These are phyloP conservation scores for Amanita rubescens DNA, from an alignment of 768 basidiomycete genomes.

Conservation along the genomic window DNA sequence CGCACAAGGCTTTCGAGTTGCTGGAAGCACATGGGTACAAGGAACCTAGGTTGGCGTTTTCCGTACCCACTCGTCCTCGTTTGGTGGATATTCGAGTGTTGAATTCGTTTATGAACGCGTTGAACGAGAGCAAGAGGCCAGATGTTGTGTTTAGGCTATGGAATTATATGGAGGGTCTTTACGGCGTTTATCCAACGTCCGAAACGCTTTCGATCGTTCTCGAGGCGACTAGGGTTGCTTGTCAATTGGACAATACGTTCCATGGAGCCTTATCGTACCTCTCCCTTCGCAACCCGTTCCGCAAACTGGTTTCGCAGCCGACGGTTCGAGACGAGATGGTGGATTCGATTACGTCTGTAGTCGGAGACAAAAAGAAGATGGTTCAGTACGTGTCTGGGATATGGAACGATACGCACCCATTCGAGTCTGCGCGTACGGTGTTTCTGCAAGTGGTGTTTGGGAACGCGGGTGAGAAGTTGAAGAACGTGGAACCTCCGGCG, in stretches of 20 bases:
- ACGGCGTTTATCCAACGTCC: constrained; percentile 47
- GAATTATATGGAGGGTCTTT: constrained; percentile 57
- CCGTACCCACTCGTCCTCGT: background rate
- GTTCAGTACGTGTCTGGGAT: constrained; percentile 27
- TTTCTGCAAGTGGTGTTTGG: constrained; percentile 54
- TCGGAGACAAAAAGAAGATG: constrained; percentile 19
- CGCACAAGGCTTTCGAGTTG: constrained; percentile 42
- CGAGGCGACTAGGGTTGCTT: constrained; percentile 48
- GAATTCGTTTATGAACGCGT: constrained; percentile 39
- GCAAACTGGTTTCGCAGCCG: constrained; percentile 4
- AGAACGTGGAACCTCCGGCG: constrained; percentile 29
- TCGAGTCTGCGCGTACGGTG: constrained; percentile 40
- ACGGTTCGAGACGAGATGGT: constrained; percentile 19
- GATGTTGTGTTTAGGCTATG: constrained; percentile 61
- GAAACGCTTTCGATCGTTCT: constrained; percentile 54
- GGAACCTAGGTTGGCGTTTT: background rate
- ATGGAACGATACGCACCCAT: constrained; percentile 39
- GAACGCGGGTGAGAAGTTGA: constrained; percentile 30
- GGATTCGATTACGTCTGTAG: constrained; percentile 18
- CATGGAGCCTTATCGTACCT: constrained; percentile 42
- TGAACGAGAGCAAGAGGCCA: constrained; percentile 47
- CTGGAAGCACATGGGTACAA: constrained; percentile 33
- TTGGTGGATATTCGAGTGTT: constrained; percentile 21
- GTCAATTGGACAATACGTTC: constrained; percentile 43
- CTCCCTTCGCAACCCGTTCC: constrained; percentile 29